Base-by-base conservation (phyloP, 805 yeast genomes). In the Phaffomyces antillensis region DNA sequence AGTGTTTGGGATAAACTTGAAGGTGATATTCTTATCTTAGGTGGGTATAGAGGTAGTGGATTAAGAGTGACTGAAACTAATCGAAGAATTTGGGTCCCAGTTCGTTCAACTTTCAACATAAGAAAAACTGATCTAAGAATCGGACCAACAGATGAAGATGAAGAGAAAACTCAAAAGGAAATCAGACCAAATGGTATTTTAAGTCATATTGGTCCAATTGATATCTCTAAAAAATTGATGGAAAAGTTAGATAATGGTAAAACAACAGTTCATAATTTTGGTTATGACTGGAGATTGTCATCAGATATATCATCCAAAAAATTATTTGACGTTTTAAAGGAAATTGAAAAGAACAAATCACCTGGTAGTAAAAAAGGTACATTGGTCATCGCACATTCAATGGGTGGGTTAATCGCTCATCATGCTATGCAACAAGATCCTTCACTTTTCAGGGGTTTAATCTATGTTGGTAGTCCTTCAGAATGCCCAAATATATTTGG, bases 221-320 rank as follows among this genome's bases (percentile, higher is more conserved):
- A 89, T 59, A 74, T 89, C 17, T 75, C 88, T 42, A 73, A 73
- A 48, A 75, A 72, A 52, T 65, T 90, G 45, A 72, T 84, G 40
- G 72, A 74, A 39, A 75, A 68, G 52, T 61, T 90, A 32, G 52
- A 67, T 8, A 81, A 80, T 53, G 81, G 85, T 2, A 77, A 76
- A 12, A 74, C 83, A 5, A 73, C 65, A 15, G 79, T 86, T 7
- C 76, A 77, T 44, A 82, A 83, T 45, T 90, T 82, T 64, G 95
- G 96, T n/a, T 90, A 89, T 62, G 97, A 90, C 66, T 90, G 97
- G 97, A 74, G 97, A 55, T 63, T 89, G 7, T 79, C 90, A 7
- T 71, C 79, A 3, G 85, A 79, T 36, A 60, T 79, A 5, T 65
- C 72, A 17, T 67, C 85, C 12, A 59, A 64, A 7, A 71, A 79